Conservation (phyloP, 768 basidiomycete genomes). For the Suillus decipiens region DNA sequence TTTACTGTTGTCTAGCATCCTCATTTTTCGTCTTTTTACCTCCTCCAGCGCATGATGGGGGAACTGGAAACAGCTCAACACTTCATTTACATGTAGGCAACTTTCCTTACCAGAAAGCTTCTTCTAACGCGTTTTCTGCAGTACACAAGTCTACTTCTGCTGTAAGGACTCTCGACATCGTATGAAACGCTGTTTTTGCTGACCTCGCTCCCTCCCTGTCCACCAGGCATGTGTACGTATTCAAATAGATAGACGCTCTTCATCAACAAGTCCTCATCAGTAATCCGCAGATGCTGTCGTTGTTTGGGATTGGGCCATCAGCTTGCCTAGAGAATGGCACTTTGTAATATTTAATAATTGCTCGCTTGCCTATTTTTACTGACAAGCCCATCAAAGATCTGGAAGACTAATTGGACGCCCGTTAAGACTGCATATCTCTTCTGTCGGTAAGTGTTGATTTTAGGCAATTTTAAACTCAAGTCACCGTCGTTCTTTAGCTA, state of each 20-base stretch:
- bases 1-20: constrained; percentile 14
- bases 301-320: constrained; percentile 85
- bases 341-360: constrained; percentile 50
- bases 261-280: background rate
- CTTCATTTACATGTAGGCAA: constrained; percentile 70
- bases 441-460: constrained; percentile 61
- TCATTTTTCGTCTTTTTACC: constrained; percentile 12
- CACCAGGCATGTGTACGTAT: constrained; percentile 68
- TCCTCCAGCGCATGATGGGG: constrained; percentile 35
- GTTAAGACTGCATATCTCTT: constrained; percentile 83
- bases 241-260: constrained; percentile 22
- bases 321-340: constrained; percentile 73
- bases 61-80: constrained; percentile 62
- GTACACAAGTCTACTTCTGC: constrained; percentile 80
- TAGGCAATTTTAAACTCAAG: constrained; percentile 8
- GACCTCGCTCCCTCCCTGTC: constrained; percentile 31
- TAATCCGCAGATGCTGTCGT: constrained; percentile 68
- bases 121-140: constrained; percentile 24
- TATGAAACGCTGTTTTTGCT: constrained; percentile 19
- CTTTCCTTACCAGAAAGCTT: background rate
- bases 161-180: constrained; percentile 47
- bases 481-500: constrained; percentile 47
- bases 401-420: constrained; percentile 83
- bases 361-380: background rate
- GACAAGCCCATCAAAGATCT: constrained; percentile 49